Conservation (phyloP, 495 filamentous ascomycete genomes). For the Thermochaetoides thermophila region DNA sequence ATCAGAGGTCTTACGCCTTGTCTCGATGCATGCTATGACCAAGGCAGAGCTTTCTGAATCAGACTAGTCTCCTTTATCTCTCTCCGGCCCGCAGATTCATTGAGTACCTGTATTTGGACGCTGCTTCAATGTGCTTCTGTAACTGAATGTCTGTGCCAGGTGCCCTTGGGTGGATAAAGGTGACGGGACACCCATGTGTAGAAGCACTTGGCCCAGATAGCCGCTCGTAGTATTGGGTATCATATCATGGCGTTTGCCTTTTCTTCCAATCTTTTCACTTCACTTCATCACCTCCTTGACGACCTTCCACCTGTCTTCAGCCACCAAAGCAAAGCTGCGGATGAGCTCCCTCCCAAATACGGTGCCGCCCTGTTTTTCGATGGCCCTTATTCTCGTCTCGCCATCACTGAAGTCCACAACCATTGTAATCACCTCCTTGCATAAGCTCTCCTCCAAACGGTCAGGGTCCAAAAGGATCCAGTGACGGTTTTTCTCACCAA, state of each 20-base stretch:
- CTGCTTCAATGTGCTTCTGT: too few relatives aligned
- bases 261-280: background rate
- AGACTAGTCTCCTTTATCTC: too few relatives aligned
- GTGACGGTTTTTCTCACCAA: slow-evolving; percentile 35
- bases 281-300: slow-evolving; percentile 16
- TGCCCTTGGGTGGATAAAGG: too few relatives aligned
- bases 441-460: slow-evolving; percentile 72
- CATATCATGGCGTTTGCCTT: background rate
- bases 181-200: too few relatives aligned
- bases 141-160: too few relatives aligned
- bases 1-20: too few relatives aligned
- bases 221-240: slow-evolving; percentile 2
- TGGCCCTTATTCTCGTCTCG: slow-evolving; percentile 43
- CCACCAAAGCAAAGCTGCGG: slow-evolving; percentile 23
- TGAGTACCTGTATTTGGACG: too few relatives aligned
- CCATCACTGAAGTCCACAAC: slow-evolving; percentile 49
- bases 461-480: slow-evolving; percentile 85
- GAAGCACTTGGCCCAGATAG: background rate
- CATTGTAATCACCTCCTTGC: slow-evolving; percentile 55
- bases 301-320: slow-evolving; percentile 28
- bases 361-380: slow-evolving; percentile 74
- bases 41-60: too few relatives aligned
- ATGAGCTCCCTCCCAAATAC: slow-evolving; percentile 25
- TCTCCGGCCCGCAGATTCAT: too few relatives aligned
- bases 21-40: too few relatives aligned